phyloP scores from a whole-genome alignment of 345 rosid species.

The Excoecaria agallocha region DNA sequence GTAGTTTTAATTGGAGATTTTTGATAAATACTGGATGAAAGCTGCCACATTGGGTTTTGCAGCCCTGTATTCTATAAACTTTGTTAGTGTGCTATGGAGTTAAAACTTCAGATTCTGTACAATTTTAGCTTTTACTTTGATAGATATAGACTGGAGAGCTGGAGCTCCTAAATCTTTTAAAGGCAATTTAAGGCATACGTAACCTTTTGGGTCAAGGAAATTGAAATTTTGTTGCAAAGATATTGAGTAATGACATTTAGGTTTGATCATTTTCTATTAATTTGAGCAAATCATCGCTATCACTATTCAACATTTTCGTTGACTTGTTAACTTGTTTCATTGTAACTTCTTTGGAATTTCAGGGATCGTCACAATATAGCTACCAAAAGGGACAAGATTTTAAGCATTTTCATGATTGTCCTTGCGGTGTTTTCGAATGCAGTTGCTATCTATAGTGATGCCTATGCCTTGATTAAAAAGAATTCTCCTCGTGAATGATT shows the following conservation, averaged over 20 bases:
- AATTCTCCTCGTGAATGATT: slow-evolving; percentile 27
- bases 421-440: slow-evolving; percentile 70
- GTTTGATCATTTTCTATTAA: neutral
- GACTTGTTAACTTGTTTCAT: neutral
- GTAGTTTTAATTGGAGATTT: too few relatives aligned
- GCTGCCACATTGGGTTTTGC: too few relatives aligned
- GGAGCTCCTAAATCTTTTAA: too few relatives aligned
- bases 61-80: too few relatives aligned
- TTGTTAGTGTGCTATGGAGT: too few relatives aligned
- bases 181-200: too few relatives aligned
- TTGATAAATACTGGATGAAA: too few relatives aligned
- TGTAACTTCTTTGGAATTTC: slow-evolving; percentile 20
- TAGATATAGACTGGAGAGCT: too few relatives aligned
- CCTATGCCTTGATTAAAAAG: slow-evolving; percentile 55
- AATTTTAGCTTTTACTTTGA: too few relatives aligned
- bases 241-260: neutral
- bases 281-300: neutral
- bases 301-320: neutral
- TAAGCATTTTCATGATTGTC: slow-evolving; percentile 62
- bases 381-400: slow-evolving; percentile 61
- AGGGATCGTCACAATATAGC: slow-evolving; percentile 78
- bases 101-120: too few relatives aligned
- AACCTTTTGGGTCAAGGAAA: neutral
- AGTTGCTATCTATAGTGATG: slow-evolving; percentile 81
- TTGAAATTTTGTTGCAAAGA: neutral